These are phyloP conservation scores for Posidonia oceanica DNA, from an alignment of 116 monocot species.

Conservation along the genomic window DNA sequence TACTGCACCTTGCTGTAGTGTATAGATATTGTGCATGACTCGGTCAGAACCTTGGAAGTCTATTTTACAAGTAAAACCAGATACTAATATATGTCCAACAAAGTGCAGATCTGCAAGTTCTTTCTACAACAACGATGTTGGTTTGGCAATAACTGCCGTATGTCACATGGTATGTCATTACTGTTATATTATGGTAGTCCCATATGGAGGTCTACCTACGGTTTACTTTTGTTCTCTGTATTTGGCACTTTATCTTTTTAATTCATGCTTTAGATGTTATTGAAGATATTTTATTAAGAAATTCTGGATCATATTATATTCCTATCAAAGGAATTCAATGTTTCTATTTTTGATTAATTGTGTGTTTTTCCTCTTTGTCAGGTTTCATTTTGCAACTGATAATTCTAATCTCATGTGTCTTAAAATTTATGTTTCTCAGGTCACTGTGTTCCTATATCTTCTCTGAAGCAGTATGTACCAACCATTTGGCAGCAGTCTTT, in stretches of 20 bases:
- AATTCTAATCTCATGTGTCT: background rate
- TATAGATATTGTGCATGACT: constrained; percentile 1
- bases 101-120: constrained; percentile 97
- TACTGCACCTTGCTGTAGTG: background rate
- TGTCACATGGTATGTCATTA: constrained; percentile 88
- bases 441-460: constrained; percentile 39
- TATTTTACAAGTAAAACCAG: constrained; percentile 7
- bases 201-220: background rate
- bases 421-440: constrained; percentile 30
- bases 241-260: background rate
- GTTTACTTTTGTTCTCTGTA: background rate
- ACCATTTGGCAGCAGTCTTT: constrained; percentile 64
- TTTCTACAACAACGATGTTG: constrained; percentile 91
- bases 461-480: constrained; percentile 57
- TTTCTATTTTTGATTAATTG: background rate
- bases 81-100: constrained; percentile 50
- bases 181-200: constrained; percentile 1
- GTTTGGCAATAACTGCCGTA: constrained; percentile 91
- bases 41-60: constrained; percentile 12
- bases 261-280: background rate
- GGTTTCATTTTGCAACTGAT: too few species aligned
- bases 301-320: too few species aligned
- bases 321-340: too few species aligned
- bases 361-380: background rate
- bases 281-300: background rate